phyloP scores from a whole-genome alignment of 129 eudicot genomes.

The Mikania micrantha region DNA sequence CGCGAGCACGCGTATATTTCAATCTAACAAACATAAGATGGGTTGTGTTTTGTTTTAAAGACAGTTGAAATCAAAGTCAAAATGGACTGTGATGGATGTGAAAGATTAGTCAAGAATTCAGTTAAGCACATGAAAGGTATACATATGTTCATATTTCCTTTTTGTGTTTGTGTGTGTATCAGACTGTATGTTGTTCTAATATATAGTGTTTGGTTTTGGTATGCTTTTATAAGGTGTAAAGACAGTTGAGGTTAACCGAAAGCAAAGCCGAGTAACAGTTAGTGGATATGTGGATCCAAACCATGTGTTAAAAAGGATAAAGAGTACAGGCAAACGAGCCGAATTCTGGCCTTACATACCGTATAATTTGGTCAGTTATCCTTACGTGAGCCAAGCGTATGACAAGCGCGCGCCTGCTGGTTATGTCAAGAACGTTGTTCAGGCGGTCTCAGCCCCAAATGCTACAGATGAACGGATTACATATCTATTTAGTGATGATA shows the following conservation, averaged over 20 bases:
- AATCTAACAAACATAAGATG: constrained; percentile 15
- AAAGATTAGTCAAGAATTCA: constrained; percentile 81
- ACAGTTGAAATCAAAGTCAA: constrained; percentile 95
- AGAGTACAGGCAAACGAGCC: constrained; percentile 80
- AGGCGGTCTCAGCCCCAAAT: constrained; percentile 48
- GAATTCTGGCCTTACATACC: constrained; percentile 94
- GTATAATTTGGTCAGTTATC: constrained; percentile 59
- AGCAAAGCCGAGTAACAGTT: constrained; percentile 66
- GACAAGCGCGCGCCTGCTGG: constrained; percentile 94
- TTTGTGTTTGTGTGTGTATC: neutral
- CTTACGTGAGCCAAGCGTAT: constrained; percentile 51
- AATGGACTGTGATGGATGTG: constrained; percentile 99
- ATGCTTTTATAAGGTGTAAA: constrained; percentile 53
- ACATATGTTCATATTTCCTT: constrained; percentile 6
- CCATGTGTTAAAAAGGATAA: constrained; percentile 61
- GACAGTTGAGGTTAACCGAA: constrained; percentile 59
- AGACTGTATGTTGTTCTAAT: neutral
- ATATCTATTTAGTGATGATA: constrained; percentile 73
- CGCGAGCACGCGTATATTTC: too few species aligned
- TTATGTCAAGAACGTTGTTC: constrained; percentile 57
- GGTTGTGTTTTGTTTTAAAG: constrained; percentile 25
- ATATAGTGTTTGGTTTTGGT: neutral
- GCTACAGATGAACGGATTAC: constrained; percentile 55
- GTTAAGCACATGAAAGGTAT: constrained; percentile 80
- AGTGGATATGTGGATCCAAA: constrained; percentile 74